A percentile compares a stretch with the other conserved stretches of the same genome.
Evolutionary conservation across 257 asterid species (phyloP).

Genomic region (Nicotiana knightiana): DNA sequence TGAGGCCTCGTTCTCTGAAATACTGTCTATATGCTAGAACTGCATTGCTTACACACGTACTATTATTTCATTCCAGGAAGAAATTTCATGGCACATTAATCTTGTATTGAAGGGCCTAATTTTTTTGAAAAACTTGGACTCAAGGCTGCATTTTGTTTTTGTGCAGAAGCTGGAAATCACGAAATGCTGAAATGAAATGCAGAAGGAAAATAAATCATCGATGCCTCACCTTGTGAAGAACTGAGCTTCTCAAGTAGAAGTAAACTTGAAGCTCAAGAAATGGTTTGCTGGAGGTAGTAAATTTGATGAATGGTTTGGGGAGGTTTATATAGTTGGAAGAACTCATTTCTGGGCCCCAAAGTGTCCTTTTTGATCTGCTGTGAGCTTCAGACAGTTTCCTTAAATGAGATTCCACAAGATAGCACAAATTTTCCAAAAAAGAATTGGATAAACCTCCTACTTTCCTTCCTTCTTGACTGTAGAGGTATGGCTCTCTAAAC

Average conservation of each 20-base stretch:
- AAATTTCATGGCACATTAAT: neutral
- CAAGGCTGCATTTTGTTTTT: neutral
- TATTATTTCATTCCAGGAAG: neutral
- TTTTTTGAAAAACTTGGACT: neutral
- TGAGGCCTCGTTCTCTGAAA: neutral
- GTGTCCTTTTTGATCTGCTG: neutral
- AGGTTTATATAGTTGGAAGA: constrained; percentile 40
- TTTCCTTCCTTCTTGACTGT: constrained; percentile 8
- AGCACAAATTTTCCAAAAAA: constrained; percentile 18
- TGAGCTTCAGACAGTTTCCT: constrained; percentile 17
- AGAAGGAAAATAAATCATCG: neutral
- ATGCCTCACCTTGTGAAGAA: neutral
- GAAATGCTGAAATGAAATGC: neutral
- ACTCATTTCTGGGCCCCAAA: constrained; percentile 35
- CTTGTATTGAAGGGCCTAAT: neutral
- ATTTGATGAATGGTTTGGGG: constrained; percentile 27
- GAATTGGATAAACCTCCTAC: constrained; percentile 12
- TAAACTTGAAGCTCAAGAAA: neutral
- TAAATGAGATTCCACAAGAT: constrained; percentile 31
- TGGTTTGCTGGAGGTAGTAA: constrained; percentile 26
- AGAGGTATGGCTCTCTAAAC: constrained; percentile 14
- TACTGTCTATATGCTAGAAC: neutral
- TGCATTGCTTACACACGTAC: neutral
- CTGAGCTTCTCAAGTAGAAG: neutral
- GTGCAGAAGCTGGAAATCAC: neutral